phyloP scores from a whole-genome alignment of 495 filamentous ascomycete genomes.

The Pyronema domesticum region DNA sequence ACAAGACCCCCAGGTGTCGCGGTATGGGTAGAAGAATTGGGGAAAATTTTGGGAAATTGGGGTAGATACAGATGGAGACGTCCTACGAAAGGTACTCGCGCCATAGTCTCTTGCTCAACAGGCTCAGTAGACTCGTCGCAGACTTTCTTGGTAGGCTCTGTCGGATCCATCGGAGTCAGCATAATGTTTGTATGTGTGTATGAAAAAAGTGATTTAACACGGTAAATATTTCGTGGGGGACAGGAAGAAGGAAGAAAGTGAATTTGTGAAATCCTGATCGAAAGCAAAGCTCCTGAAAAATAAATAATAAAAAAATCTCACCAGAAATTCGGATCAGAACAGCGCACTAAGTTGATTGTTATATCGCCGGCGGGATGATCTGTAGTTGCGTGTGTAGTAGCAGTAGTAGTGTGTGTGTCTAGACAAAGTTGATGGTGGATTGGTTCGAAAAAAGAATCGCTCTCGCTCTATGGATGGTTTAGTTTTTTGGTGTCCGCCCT shows the following conservation, averaged over 20 bases:
- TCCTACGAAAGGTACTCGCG: conserved; percentile 17
- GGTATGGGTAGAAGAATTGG: background rate
- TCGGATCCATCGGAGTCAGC: background rate
- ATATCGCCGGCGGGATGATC: background rate
- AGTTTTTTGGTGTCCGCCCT: background rate
- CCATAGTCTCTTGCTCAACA: conserved; percentile 19
- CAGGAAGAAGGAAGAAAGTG: background rate
- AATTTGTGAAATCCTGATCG: background rate
- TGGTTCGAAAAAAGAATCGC: too few species aligned
- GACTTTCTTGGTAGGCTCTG: conserved; percentile 2
- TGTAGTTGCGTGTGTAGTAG: background rate
- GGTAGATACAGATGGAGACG: conserved; percentile 22
- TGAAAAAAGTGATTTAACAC: background rate
- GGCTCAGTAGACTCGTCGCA: background rate
- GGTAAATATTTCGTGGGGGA: background rate
- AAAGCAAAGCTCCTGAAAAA: background rate
- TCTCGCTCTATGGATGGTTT: too few species aligned
- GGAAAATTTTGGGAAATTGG: conserved; percentile 2
- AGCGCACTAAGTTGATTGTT: conserved; percentile 1
- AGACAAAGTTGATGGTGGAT: background rate
- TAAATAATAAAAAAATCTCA: background rate
- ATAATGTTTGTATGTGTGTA: background rate
- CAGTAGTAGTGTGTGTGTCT: background rate
- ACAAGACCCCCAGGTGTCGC: background rate
- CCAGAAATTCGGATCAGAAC: background rate